Evolutionary conservation across 805 yeast genomes (phyloP), one percentile per base, ranked within the genome.

Genomic region (Lachancea nothofagi): DNA sequence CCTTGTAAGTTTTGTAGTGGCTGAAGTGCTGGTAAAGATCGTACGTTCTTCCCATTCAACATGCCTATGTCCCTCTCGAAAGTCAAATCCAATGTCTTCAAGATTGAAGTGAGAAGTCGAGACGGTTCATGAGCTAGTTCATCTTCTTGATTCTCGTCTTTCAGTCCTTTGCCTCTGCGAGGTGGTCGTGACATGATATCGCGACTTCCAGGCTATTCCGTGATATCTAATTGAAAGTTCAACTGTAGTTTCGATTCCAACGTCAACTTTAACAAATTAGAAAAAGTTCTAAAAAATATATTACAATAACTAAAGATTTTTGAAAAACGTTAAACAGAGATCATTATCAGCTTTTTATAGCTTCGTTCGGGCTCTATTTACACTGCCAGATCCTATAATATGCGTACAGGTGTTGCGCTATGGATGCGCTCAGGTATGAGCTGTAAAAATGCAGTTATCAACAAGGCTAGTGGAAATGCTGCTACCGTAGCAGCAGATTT

Each of bases 61-160:
- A 75, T 58, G 1, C 88, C 88, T 13, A 73, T 65, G 28, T 75
- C 73, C 4, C 72, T 64, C 50, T 80, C 84, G 52, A 75, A 81
- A 1, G 74, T 62, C 38, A 82, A 57, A 33, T 70, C 66, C 27
- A 80, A 58, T 46, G 74, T 76, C 33, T 64, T 62, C 39, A 81
- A 61, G 10, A 82, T 71, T 40, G 74, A 72, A 21, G 70, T 70
- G 37, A 82, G 44, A 3, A 70, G 62, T 20, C 56, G 49, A 1
- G 73, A 62, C 1, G 78, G 75, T 8, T 61, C 54, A 15, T 55
- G 55, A 5, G 56, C 51, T 39, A 45, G 51, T 3, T 53, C 40
- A 50, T 55, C 52, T 45, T 52, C 56, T 43, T 50, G 9, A 52
- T 57, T 14, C 50, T 55, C 40, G 40, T 49, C 50, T 52, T 54